Evolutionary conservation across 169 alveolate genomes (phyloP), one percentile per base, ranked within the genome.

Genomic region (Eimeria falciformis): DNA sequence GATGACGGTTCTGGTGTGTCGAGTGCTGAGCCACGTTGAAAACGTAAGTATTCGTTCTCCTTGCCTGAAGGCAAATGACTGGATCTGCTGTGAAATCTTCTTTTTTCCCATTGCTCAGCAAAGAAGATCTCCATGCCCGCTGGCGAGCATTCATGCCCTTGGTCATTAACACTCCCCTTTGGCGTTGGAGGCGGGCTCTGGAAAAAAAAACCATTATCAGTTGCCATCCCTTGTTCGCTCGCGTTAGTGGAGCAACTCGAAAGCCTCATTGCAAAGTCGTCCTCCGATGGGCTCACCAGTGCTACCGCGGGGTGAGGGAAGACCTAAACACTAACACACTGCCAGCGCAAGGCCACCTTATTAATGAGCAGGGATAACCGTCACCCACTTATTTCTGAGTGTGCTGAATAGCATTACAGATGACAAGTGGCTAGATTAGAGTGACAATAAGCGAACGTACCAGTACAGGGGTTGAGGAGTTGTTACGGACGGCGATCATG

Each of bases 291-390:
- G 25, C 55, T 87, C 23, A 71, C 33, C 0, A 77, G 45, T 21
- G 93, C 93, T 0, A 89, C 53, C 12, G 75, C 79, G 17, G 93
- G 93, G 65, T 89, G 93, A 11, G 93, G 93, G 45, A 89, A 33
- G 29, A 89, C 71, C 93, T 88, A 56, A 50, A 29, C 46, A n/a
- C n/a, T n/a, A n/a, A n/a, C n/a, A n/a, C n/a, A n/a, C n/a, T n/a
- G n/a, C n/a, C n/a, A n/a, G n/a, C n/a, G n/a, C n/a, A n/a, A n/a
- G n/a, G n/a, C n/a, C n/a, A n/a, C n/a, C n/a, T n/a, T n/a, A n/a
- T n/a, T n/a, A n/a, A n/a, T n/a, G n/a, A n/a, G n/a, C n/a, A n/a
- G n/a, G n/a, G n/a, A n/a, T n/a, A n/a, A n/a, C n/a, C n/a, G n/a
- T n/a, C n/a, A n/a, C n/a, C n/a, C n/a, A n/a, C n/a, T n/a, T n/a